Evolutionary conservation across 441 rosid genomes (phyloP).

Genomic region (Corymbia calophylla): DNA sequence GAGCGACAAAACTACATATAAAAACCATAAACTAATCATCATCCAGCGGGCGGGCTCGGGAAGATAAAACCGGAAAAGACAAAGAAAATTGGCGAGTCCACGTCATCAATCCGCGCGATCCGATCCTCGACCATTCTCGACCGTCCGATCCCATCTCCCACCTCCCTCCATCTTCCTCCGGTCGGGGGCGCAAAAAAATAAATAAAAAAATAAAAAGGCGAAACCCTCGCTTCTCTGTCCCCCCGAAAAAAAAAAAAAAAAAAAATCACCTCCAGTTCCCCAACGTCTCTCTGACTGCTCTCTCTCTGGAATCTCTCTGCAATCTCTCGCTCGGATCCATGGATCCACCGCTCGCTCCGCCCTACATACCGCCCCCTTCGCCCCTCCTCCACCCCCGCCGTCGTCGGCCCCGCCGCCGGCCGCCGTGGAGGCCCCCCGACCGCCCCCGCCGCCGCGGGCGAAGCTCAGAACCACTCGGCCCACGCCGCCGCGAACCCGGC

Average conservation of each 20-base stretch:
- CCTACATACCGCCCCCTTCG: neutral
- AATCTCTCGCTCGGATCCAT: neutral
- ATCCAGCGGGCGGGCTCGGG: neutral
- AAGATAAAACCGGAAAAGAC: neutral
- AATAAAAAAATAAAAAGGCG: neutral
- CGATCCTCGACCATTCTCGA: neutral
- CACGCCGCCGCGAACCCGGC: conserved; percentile 7
- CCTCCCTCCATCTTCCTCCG: neutral
- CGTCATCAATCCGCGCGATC: neutral
- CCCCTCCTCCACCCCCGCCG: neutral
- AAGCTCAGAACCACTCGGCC: neutral
- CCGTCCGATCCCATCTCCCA: neutral
- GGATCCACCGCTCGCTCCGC: conserved; percentile 21
- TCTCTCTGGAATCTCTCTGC: neutral
- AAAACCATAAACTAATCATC: neutral
- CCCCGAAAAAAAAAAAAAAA: neutral
- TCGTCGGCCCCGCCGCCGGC: neutral
- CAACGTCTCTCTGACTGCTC: neutral
- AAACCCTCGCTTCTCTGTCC: neutral
- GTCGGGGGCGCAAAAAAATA: neutral
- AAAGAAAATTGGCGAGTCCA: neutral
- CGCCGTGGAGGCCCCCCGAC: neutral
- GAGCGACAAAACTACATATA: neutral
- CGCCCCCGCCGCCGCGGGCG: neutral
- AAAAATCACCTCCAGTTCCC: neutral